These are phyloP conservation scores for Volvariella volvacea DNA, from an alignment of 1,284 basidiomycete species.

Conservation along the genomic window DNA sequence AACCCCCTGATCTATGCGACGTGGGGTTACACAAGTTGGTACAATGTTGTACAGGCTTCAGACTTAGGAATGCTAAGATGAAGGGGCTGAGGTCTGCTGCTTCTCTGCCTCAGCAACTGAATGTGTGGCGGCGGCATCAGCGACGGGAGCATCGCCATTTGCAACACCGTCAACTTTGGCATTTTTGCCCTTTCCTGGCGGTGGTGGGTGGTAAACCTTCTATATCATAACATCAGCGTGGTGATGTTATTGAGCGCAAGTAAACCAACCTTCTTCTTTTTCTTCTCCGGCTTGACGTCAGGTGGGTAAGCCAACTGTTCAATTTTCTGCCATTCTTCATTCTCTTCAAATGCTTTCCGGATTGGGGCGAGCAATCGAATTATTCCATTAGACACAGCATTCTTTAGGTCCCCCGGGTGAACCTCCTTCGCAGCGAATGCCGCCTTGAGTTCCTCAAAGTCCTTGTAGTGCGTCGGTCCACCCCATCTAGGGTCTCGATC, in stretches of 20 bases:
- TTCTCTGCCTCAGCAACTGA: conserved; percentile 11
- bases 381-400: conserved; percentile 74
- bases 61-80: too few relatives aligned
- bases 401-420: conserved; percentile 91
- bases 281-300: conserved; percentile 56
- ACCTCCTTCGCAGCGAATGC: conserved; percentile 76
- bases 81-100: conserved; percentile 1
- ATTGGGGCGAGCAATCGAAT: conserved; percentile 80
- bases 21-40: too few relatives aligned
- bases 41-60: too few relatives aligned
- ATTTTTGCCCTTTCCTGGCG: conserved; percentile 68
- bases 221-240: conserved; percentile 19
- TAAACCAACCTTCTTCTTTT: conserved; percentile 49
- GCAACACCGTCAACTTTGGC: conserved; percentile 22
- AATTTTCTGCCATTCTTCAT: conserved; percentile 77
- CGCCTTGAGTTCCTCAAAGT: conserved; percentile 64
- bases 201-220: conserved; percentile 74
- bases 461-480: conserved; percentile 73
- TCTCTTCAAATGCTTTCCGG: conserved; percentile 66
- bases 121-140: conserved; percentile 9
- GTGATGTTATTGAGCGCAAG: not conserved
- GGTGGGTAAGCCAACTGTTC: conserved; percentile 84
- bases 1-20: too few relatives aligned
- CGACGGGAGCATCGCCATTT: conserved; percentile 7
- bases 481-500: conserved; percentile 76